phyloP scores from a whole-genome alignment of 2,329 filamentous ascomycete species.

The Neopestalotiopsis rosae region DNA sequence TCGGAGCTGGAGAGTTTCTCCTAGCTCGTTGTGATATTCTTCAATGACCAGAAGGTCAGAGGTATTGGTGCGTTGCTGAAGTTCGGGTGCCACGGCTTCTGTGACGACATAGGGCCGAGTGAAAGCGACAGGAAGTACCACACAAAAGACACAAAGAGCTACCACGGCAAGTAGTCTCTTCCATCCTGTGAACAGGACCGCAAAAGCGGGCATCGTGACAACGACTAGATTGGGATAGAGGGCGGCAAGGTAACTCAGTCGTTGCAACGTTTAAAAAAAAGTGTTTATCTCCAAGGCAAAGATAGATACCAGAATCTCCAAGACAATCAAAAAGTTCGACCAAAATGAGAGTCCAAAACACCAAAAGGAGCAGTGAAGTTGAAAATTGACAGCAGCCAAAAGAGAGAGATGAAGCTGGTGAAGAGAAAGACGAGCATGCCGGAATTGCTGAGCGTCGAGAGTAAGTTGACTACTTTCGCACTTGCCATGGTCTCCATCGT shows the following conservation, averaged over 20 bases:
- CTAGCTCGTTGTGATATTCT: neutral
- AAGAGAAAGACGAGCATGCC: neutral
- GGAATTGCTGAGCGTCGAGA: neutral
- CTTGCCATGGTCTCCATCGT: neutral
- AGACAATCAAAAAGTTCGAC: slow-evolving; percentile 30
- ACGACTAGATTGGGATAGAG: neutral
- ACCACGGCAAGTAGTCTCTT: slow-evolving; percentile 25
- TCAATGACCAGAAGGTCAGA: neutral
- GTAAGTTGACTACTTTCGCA: neutral
- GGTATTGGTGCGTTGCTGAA: neutral
- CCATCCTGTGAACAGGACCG: slow-evolving; percentile 23
- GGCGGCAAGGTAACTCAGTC: neutral
- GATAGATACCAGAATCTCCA: slow-evolving; percentile 9
- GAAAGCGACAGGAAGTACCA: slow-evolving; percentile 23
- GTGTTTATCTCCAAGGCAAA: slow-evolving; percentile 18
- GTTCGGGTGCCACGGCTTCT: neutral
- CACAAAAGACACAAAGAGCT: slow-evolving; percentile 24
- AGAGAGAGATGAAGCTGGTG: slow-evolving; percentile 21
- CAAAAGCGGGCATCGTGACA: neutral
- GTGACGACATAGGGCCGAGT: neutral
- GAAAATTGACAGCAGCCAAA: slow-evolving; percentile 24
- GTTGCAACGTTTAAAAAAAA: slow-evolving; percentile 16
- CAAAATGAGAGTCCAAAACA: slow-evolving; percentile 37
- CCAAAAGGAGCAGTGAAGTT: slow-evolving; percentile 31
- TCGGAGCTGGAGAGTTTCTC: neutral